These are phyloP conservation scores for Solanum verrucosum DNA, from an alignment of 257 asterid genomes.

Conservation along the genomic window DNA sequence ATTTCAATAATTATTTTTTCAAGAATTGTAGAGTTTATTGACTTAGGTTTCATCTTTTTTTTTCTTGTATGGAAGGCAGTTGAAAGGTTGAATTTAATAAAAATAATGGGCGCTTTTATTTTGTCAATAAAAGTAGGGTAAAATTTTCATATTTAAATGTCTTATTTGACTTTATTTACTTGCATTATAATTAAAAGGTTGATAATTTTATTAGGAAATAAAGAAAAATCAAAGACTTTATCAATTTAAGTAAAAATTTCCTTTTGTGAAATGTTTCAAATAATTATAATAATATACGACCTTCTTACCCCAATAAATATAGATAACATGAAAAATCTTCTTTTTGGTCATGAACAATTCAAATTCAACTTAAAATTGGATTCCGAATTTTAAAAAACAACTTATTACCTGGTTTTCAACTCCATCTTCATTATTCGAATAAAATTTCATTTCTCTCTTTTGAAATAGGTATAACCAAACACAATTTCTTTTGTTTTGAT, in stretches of 20 bases:
- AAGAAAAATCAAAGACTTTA: neutral
- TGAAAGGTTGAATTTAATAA: neutral
- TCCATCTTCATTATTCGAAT: neutral
- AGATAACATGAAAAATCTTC: too few relatives aligned
- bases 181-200: neutral
- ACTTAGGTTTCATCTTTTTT: neutral
- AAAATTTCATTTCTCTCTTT: neutral
- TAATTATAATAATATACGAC: too few relatives aligned
- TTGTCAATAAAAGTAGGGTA: neutral
- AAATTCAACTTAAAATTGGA: neutral
- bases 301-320: too few relatives aligned
- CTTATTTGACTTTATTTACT: neutral
- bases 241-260: neutral
- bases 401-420: neutral
- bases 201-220: neutral
- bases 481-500: neutral
- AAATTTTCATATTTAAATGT: neutral
- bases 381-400: too few relatives aligned
- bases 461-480: neutral
- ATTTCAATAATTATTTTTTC: neutral
- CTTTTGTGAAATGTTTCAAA: neutral
- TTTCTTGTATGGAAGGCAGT: neutral
- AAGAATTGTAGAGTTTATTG: neutral
- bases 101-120: neutral
- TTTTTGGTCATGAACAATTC: neutral